These are phyloP conservation scores for Tremellales sp. DNA, from an alignment of 1,284 basidiomycete genomes.

Conservation along the genomic window DNA sequence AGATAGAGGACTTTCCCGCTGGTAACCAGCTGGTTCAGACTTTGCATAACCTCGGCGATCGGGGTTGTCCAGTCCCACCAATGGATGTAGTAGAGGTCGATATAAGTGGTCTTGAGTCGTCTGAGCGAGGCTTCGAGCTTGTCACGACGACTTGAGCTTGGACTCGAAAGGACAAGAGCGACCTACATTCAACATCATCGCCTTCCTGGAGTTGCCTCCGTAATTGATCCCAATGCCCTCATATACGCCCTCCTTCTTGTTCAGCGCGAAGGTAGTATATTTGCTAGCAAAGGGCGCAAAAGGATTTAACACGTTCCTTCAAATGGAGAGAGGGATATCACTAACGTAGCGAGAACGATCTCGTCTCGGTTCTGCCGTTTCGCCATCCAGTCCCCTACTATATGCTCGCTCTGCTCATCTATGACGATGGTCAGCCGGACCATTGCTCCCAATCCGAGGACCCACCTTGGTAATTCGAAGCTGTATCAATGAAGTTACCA, in stretches of 20 bases:
- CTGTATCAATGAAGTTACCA: conserved; percentile 47
- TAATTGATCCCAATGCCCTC: conserved; percentile 40
- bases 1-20: conserved; percentile 50
- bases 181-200: conserved; percentile 25
- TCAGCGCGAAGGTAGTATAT: conserved; percentile 32
- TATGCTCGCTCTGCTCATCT: conserved; percentile 42
- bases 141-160: neutral
- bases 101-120: conserved; percentile 50
- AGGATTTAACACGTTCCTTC: neutral
- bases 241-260: conserved; percentile 28
- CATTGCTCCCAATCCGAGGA: neutral
- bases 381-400: conserved; percentile 50
- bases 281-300: conserved; percentile 14
- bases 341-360: conserved; percentile 29
- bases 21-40: conserved; percentile 46
- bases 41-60: conserved; percentile 50
- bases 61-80: conserved; percentile 50
- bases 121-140: conserved; percentile 37
- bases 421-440: too few species aligned
- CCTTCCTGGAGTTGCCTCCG: conserved; percentile 42
- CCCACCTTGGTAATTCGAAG: conserved; percentile 42
- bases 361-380: conserved; percentile 31
- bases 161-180: neutral
- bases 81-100: conserved; percentile 51
- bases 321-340: neutral